Evolutionary conservation across 306 rosid genomes (phyloP), one percentile per base, ranked within the genome.

Genomic region (Alnus rubra): DNA sequence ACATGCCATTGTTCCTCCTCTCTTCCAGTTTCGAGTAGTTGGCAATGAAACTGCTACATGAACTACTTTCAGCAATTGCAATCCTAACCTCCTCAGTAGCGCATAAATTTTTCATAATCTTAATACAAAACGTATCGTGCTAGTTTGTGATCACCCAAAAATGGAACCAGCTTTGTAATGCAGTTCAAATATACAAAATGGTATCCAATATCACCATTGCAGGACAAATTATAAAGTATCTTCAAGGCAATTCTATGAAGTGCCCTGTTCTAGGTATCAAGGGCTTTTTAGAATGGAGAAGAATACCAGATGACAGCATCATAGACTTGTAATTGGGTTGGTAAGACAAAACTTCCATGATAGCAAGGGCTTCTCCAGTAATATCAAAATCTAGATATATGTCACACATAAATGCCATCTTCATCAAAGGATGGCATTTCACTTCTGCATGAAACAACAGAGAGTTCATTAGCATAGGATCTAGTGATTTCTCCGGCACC

Each of bases 261-360:
- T 19, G 73, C 47, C 45, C 18, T n/a, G 18, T 9, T 14, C 53
- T 47, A 31, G 31, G 72, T 35, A 35, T 78, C 72, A 0, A 82
- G 82, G 74, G 74, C 35, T 63, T 49, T 59, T 9, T 9, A 72
- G 51, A 51, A 82, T 67, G 75, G 72, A 82, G 79, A 74, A 82
- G 86, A 67, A 77, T 35, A 47, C 86, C 86, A 9, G 82, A 67
- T n/a, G 78, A 58, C 60, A 76, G 51, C 74, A 82, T 82, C 58
- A n/a, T 19, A 73, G 86, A 74, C 69, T 74, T 49, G 54, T 28
- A 78, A 11, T 35, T 3, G 18, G 51, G 65, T 44, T 65, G 79
- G 48, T 42, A 48, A 56, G 86, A 74, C 44, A 82, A 15, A 47
- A 68, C 28, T 56, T 82, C 79, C 23, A 78, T 31, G 75, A 78